phyloP scores from a whole-genome alignment of 768 basidiomycete genomes.

The Xanthoconium purpureum region DNA sequence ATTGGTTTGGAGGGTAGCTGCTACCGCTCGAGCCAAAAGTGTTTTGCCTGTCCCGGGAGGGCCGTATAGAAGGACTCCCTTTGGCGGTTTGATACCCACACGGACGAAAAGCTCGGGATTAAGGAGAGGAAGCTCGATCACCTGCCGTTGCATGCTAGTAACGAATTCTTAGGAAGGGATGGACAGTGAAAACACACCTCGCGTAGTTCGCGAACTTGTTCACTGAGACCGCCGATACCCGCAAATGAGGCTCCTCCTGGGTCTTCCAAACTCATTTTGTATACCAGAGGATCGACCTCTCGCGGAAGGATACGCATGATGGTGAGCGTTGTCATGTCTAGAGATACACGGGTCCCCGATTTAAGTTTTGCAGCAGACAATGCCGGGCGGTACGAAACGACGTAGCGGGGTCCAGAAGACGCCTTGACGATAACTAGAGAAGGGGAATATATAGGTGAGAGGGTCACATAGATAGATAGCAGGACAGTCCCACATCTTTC shows the following conservation, averaged over 20 bases:
- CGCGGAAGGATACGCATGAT: slow-evolving; percentile 98
- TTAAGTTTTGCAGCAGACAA: slow-evolving; percentile 92
- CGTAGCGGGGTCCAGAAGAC: slow-evolving; percentile 96
- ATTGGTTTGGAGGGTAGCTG: slow-evolving; percentile 92
- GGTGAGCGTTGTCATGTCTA: slow-evolving; percentile 99
- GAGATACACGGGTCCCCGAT: slow-evolving; percentile 88
- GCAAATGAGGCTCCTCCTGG: slow-evolving; percentile 95
- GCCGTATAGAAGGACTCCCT: slow-evolving; percentile 93
- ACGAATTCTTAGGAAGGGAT: background rate
- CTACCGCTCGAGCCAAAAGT: slow-evolving; percentile 89
- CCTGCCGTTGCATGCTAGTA: slow-evolving; percentile 40
- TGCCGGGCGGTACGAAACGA: slow-evolving; percentile 93
- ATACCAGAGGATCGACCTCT: slow-evolving; percentile 96
- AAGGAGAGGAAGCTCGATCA: slow-evolving; percentile 92
- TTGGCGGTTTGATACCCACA: slow-evolving; percentile 96
- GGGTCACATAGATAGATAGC: background rate
- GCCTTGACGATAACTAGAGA: slow-evolving; percentile 93
- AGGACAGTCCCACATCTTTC: slow-evolving; percentile 75
- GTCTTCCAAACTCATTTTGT: slow-evolving; percentile 99
- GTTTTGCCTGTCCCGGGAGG: slow-evolving; percentile 98
- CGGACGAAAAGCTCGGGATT: slow-evolving; percentile 92
- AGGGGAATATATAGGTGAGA: background rate
- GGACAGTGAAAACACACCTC: slow-evolving; percentile 56
- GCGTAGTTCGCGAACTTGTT: slow-evolving; percentile 94
- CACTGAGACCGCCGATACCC: slow-evolving; percentile 92